These are phyloP conservation scores for Miscanthus lutarioriparius DNA, from an alignment of 176 grass and related monocot genomes.

Conservation along the genomic window DNA sequence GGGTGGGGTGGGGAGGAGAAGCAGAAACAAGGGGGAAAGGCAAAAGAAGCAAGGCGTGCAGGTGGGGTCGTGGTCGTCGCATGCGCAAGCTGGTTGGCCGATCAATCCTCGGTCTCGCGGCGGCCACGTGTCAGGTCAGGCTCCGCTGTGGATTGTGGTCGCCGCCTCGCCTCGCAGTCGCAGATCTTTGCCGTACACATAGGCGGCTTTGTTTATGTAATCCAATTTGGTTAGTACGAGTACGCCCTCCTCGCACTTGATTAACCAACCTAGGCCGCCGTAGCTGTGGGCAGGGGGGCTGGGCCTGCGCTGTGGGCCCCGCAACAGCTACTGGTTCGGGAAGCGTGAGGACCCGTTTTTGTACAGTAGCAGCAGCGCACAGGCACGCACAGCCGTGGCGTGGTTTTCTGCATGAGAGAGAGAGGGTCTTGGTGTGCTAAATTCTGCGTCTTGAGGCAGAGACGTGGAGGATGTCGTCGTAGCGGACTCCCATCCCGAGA, in stretches of 20 bases:
- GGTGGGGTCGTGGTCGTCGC: no score
- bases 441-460: not conserved
- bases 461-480: conserved; percentile 8
- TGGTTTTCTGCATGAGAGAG: not conserved
- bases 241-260: not conserved
- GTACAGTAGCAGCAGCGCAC: not conserved
- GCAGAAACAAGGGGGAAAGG: no score
- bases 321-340: not conserved
- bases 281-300: not conserved
- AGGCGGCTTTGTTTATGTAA: not conserved
- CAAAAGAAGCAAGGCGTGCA: not conserved
- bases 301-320: not conserved
- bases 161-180: no score
- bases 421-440: not conserved
- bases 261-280: not conserved
- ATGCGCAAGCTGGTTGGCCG: not conserved
- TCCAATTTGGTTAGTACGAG: not conserved
- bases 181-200: not conserved
- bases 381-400: not conserved
- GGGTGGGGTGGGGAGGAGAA: no score
- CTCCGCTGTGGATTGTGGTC: no score
- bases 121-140: not conserved
- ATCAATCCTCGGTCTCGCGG: not conserved
- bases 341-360: not conserved
- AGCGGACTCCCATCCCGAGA: not conserved